Conservation (phyloP, 768 basidiomycete genomes). For the Russula dissimulans region DNA sequence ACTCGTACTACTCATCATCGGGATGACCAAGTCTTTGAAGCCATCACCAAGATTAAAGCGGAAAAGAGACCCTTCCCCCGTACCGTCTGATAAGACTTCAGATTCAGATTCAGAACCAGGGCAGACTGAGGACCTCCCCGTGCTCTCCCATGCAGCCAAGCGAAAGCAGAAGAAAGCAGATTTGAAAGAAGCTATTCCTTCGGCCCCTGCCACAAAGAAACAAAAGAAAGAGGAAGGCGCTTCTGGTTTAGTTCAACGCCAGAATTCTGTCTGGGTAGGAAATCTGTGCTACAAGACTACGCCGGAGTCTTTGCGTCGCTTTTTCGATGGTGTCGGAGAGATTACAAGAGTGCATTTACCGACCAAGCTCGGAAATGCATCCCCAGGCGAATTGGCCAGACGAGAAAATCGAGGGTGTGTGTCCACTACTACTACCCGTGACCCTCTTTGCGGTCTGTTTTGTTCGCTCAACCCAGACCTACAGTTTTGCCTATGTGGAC, state of each 20-base stretch:
- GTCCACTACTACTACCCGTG: slow-evolving; percentile 19
- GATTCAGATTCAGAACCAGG: slow-evolving; percentile 2
- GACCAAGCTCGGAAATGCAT: slow-evolving; percentile 45
- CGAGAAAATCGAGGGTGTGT: slow-evolving; percentile 67
- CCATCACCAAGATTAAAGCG: background rate
- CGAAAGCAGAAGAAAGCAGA: slow-evolving; percentile 49
- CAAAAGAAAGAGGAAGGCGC: slow-evolving; percentile 31
- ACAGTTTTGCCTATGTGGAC: slow-evolving; percentile 94
- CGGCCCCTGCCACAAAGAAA: slow-evolving; percentile 22
- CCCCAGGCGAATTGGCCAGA: slow-evolving; percentile 31
- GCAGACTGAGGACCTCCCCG: slow-evolving; percentile 33
- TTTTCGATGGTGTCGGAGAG: slow-evolving; percentile 65
- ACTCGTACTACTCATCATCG: background rate
- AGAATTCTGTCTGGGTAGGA: slow-evolving; percentile 93
- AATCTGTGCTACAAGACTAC: slow-evolving; percentile 90
- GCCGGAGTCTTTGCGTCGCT: slow-evolving; percentile 52
- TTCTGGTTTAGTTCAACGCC: slow-evolving; percentile 38
- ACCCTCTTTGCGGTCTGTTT: background rate
- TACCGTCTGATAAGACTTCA: slow-evolving; percentile 3
- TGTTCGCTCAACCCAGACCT: background rate
- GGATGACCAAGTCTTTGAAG: background rate
- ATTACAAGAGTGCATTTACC: slow-evolving; percentile 85
- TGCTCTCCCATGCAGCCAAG: slow-evolving; percentile 68
- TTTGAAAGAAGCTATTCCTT: slow-evolving; percentile 23
- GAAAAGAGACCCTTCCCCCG: background rate